Conservation (phyloP, 2,329 filamentous ascomycete species). For the Aspergillus brasiliensis region DNA sequence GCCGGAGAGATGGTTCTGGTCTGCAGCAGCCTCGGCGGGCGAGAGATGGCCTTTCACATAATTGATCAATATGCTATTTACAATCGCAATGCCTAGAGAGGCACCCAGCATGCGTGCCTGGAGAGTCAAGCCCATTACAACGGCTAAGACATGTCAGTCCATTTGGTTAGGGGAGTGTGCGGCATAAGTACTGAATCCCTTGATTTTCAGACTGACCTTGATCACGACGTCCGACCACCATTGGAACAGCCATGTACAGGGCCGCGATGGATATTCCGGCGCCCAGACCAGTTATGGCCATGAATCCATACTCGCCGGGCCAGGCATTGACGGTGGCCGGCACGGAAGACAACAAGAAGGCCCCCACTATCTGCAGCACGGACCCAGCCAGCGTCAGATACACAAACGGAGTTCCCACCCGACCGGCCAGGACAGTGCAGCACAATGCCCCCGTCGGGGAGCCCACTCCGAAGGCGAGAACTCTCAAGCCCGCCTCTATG, state of each 20-base stretch:
- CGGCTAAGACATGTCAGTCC: conserved; percentile 14
- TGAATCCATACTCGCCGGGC: conserved; percentile 23
- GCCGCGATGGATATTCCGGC: conserved; percentile 15
- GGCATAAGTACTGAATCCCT: neutral
- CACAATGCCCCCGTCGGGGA: conserved; percentile 19
- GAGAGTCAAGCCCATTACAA: conserved; percentile 41
- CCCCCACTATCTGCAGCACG: conserved; percentile 17
- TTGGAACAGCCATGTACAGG: conserved; percentile 20
- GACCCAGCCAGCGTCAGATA: conserved; percentile 18
- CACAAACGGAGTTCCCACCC: conserved; percentile 15
- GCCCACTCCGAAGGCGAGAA: conserved; percentile 23
- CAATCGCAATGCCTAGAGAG: conserved; percentile 41
- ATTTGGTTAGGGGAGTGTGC: neutral
- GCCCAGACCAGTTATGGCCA: conserved; percentile 19
- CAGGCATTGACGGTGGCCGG: conserved; percentile 19
- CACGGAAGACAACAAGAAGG: conserved; percentile 19
- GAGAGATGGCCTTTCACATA: conserved; percentile 17
- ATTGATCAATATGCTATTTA: conserved; percentile 28
- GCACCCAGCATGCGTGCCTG: conserved; percentile 45
- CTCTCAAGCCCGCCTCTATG: conserved; percentile 20
- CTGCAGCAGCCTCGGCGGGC: conserved; percentile 1
- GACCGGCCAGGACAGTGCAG: conserved; percentile 16
- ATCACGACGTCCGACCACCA: conserved; percentile 22
- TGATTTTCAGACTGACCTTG: conserved; percentile 13
- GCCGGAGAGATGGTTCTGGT: conserved; percentile 3